Base-by-base conservation (phyloP, 495 filamentous ascomycete genomes). In the Xylaria scruposa region DNA sequence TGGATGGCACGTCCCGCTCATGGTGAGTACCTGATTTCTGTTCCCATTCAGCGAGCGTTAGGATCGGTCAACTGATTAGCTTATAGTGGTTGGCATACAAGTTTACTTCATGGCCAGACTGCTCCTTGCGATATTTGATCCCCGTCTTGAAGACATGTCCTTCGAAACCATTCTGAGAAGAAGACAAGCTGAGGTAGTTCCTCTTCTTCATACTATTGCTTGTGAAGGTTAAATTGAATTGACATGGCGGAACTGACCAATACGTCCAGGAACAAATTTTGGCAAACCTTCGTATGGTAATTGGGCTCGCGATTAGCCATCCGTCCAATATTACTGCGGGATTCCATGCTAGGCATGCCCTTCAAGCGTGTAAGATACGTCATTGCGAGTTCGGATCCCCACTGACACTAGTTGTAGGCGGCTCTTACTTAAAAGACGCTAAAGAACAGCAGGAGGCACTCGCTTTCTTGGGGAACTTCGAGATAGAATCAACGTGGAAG, bases 321-420 rank as follows among this genome's bases (percentile, higher is more conserved):
- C 17, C 58, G 9, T 67, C 58, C 0, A 54, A 59, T 17, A 60
- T 65, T 1, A 70, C 72, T 24, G 73, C 73, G 10, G 70, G 74
- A 40, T 64, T 58, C 47, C 74, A 70, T 13, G 75, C 75, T 19
- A 68, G 73, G n/a, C 74, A 74, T 67, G 75, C 56, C 12, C 67
- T 77, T n/a, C 65, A 70, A n/a, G 68, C 74, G 42, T 77, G 75
- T 71, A 29, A 24, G 68, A 58, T 36, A 21, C 33, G 15, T 29
- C 53, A 10, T 21, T 29, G 8, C 8, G 4, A 56, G 29, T 56
- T 56, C 13, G 3, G 21, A 15, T 56, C 53, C 9, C 7, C 24
- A 17, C 6, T 9, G 26, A 31, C 24, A 56, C 1, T 56, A 24
- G 31, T 29, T 56, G 4, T 12, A 56, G 53, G 31, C n/a, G 75